Conservation (phyloP, 768 basidiomycete species). For the Auricularia sp. region DNA sequence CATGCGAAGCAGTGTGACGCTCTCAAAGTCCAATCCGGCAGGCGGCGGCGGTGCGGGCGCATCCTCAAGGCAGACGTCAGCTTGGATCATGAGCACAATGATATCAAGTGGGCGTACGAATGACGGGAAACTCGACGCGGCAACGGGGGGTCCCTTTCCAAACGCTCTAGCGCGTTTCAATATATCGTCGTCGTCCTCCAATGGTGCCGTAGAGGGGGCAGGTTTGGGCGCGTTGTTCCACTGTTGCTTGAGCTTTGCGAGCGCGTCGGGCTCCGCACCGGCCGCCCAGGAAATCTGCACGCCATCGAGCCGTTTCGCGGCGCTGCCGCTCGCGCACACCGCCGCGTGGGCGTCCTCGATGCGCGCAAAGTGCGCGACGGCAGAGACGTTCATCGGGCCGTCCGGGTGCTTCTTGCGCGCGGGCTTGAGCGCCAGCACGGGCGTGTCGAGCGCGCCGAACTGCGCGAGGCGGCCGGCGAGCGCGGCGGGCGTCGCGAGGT, state of each 20-base stretch:
- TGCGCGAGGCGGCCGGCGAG: constrained; percentile 42
- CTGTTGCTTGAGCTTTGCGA: constrained; percentile 63
- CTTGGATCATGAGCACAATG: neutral
- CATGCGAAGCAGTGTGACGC: constrained; percentile 67
- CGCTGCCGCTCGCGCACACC: constrained; percentile 45
- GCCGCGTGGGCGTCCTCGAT: constrained; percentile 69
- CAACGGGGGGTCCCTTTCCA: neutral
- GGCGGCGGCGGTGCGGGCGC: constrained; percentile 12
- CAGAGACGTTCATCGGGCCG: constrained; percentile 50
- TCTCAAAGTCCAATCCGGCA: constrained; percentile 61
- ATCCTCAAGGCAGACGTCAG: neutral
- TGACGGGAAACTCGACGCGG: neutral
- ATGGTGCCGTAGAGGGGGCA: neutral
- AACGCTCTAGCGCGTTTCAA: constrained; percentile 1
- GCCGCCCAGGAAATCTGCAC: constrained; percentile 68
- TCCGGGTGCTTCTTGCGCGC: constrained; percentile 44
- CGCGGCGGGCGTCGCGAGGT: constrained; percentile 39
- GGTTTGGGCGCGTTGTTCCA: constrained; percentile 32
- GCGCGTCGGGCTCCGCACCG: constrained; percentile 60
- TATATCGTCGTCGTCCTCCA: neutral
- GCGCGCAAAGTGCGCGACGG: constrained; percentile 66
- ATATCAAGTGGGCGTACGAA: neutral
- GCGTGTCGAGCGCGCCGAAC: constrained; percentile 59
- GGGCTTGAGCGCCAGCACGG: constrained; percentile 59
- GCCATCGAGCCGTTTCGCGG: constrained; percentile 39